Evolutionary conservation across 1,284 basidiomycete species (phyloP), one percentile per base, ranked within the genome.

Genomic region (Phellinidium pouzarii): DNA sequence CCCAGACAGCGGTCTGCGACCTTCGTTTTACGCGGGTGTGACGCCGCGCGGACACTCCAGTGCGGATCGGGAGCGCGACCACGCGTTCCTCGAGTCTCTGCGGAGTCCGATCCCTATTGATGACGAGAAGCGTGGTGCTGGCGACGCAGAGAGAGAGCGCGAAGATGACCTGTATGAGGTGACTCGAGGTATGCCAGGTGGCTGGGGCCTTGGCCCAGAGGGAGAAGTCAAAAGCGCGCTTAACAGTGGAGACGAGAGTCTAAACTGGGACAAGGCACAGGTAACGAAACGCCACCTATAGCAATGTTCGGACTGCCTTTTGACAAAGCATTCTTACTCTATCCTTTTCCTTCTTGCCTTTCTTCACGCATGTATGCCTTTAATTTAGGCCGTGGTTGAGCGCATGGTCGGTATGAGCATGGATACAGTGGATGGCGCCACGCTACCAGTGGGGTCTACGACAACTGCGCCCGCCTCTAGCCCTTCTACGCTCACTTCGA

Each of bases 181-280:
- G 22, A 5, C 19, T 34, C 4, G 23, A n/a, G 17, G 46, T 20
- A 26, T 49, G 36, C 4, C 23, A 34, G 26, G 29, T 29, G 52
- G 29, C 3, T 40, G 41, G 37, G 12, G 48, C 40, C 27, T 42
- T 40, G 34, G 12, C 12, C 7, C 38, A 19, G 40, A 25, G 26
- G 23, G 20, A 19, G 45, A 43, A 29, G 44, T 36, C n/a, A 56
- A 38, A 22, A 54, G 53, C 29, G 51, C 52, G 62, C 58, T 52
- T 59, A 55, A 47, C 23, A 40, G 50, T 59, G 64, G 62, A 61
- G 20, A 52, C 59, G 43, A 61, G 43, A 22, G 62, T 59, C 3
- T 78, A 59, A 79, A 82, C 53, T 84, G 79, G 81, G 83, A 84
- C 61, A 74, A 82, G 59, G 78, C 76, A 25, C 82, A 85, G 73